Base-by-base conservation (phyloP, 257 asterid species). In the Jacaranda mimosifolia region DNA sequence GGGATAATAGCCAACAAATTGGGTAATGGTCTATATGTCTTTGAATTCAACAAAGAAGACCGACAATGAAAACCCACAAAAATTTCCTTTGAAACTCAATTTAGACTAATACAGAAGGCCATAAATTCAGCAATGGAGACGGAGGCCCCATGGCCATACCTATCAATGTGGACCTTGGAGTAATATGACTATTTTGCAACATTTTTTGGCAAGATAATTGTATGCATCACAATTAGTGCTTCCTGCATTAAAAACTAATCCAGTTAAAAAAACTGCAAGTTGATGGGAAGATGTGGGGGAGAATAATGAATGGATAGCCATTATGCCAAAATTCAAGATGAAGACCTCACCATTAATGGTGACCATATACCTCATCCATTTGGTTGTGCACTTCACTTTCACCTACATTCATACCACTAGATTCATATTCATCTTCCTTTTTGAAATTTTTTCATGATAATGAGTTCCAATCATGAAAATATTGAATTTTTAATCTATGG, bases 21-120 rank as follows among this genome's bases (percentile, higher is more conserved):
- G 32, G 2, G 32, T 26, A 26, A 75, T 60, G 80, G 86, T 78
- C 83, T 84, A 39, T 62, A 21, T 65, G 51, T 45, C 79, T 75
- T 68, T 71, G 77, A 74, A 71, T 75, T 78, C 83, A 57, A 57
- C 80, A 18, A 45, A 73, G 67, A 66, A 75, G 8, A 18, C 80
- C 81, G 74, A 69, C 13, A 78, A 64, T 72, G 78, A 69, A 46
- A 19, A 56, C 65, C 45, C 10, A 52, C 46, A 72, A 65, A 66
- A 62, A 36, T 59, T 68, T 39, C 36, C 1, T 11, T 63, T 72
- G 12, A 73, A 55, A 21, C 9, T 9, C 9, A 9, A 48, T 12
- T 48, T 1, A 48, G 15, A 48, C 53, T 0, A 3, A 42, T 1
- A 6, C 6, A 42, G 46, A 64, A 4, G 68, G 76, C 72, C 76